These are phyloP conservation scores for Lobosporangium transversale DNA, from an alignment of 192 early-diverging fungal genomes.

Conservation along the genomic window DNA sequence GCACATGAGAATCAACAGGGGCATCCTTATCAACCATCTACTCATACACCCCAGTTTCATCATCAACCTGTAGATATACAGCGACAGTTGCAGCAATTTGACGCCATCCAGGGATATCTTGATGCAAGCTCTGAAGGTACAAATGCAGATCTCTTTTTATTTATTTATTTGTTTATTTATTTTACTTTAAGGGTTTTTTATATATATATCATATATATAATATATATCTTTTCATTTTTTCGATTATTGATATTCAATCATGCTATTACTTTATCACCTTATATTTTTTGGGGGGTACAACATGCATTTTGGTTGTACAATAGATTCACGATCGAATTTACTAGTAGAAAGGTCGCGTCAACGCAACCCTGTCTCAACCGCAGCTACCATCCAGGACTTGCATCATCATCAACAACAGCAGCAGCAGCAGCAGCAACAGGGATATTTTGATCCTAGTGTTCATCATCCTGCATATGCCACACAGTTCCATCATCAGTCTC, in stretches of 20 bases:
- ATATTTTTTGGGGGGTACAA: neutral
- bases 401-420: conserved; percentile 11
- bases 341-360: conserved; percentile 49
- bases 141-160: conserved; percentile 5
- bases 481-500: conserved; percentile 15
- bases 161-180: conserved; percentile 4
- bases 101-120: conserved; percentile 49
- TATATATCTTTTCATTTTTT: neutral
- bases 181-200: neutral
- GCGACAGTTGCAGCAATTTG: conserved; percentile 43
- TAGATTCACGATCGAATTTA: conserved; percentile 40
- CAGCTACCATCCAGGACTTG: neutral
- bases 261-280: neutral
- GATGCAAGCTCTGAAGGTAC: conserved; percentile 32
- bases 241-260: no score
- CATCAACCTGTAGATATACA: conserved; percentile 20
- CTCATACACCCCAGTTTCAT: conserved; percentile 19
- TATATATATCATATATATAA: neutral
- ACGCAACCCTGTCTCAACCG: conserved; percentile 27
- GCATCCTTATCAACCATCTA: neutral
- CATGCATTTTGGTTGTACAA: no score
- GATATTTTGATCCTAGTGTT: conserved; percentile 8
- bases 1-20: conserved; percentile 1
- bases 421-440: conserved; percentile 12
- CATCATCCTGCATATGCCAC: conserved; percentile 14